Conservation (phyloP, 2,329 filamentous ascomycete genomes). For the Amesomyces nigricolor region DNA sequence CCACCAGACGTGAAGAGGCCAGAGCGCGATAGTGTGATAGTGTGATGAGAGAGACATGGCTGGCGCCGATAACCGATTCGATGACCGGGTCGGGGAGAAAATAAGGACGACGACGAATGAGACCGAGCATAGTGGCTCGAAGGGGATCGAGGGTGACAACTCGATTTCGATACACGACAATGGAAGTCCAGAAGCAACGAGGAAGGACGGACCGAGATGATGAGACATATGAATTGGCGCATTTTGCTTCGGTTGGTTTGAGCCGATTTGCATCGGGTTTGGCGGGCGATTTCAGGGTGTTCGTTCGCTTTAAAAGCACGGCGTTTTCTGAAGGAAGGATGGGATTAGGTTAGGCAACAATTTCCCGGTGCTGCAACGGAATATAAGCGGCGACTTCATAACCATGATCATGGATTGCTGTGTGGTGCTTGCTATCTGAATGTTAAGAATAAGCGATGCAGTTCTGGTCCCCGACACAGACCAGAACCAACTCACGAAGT, state of each 20-base stretch:
- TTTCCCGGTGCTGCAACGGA: not conserved
- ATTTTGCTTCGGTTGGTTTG: not conserved
- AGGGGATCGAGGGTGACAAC: not conserved
- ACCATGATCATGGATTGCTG: not conserved
- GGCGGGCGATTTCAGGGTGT: not conserved
- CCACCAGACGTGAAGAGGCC: conserved; percentile 5
- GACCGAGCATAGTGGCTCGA: not conserved
- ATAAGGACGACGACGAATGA: too few species aligned
- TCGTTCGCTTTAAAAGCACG: conserved; percentile 3
- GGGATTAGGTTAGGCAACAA: not conserved
- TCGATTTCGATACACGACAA: not conserved
- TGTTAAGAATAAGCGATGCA: not conserved
- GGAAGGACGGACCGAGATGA: not conserved
- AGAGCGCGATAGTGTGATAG: not conserved
- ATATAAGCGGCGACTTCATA: not conserved
- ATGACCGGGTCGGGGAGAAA: too few species aligned
- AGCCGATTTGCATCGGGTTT: not conserved
- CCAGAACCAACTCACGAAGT: not conserved
- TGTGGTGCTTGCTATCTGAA: not conserved
- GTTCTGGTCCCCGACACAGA: not conserved
- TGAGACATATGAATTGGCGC: conserved; percentile 5
- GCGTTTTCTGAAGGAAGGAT: conserved; percentile 3
- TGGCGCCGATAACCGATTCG: too few species aligned
- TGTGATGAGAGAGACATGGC: not conserved
- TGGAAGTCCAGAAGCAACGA: not conserved